Evolutionary conservation across 495 filamentous ascomycete genomes (phyloP).

Genomic region (Penicillium soppii): DNA sequence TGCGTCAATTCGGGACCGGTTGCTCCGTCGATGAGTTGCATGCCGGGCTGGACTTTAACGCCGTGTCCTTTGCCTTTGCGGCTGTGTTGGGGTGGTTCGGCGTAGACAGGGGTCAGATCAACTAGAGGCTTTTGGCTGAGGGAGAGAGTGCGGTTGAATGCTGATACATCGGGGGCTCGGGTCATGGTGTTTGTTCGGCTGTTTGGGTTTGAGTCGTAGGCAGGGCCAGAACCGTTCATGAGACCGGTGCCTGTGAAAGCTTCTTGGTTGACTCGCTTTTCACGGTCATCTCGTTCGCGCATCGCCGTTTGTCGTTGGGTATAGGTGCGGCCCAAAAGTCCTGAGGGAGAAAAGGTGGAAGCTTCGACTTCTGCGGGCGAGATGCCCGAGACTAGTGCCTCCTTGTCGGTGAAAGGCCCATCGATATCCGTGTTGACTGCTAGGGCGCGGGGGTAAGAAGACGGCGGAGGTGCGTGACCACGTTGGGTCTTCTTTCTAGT

Average conservation of each 20-base stretch:
- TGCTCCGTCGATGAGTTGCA: conserved; percentile 64
- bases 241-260: conserved; percentile 25
- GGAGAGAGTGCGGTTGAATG: conserved; percentile 29
- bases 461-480: conserved; percentile 44
- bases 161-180: conserved; percentile 23
- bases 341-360: conserved; percentile 52
- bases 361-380: conserved; percentile 28
- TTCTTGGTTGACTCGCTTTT: conserved; percentile 30
- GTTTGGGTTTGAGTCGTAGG: conserved; percentile 12
- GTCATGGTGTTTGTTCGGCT: conserved; percentile 42
- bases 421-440: conserved; percentile 26
- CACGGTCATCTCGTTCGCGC: conserved; percentile 51
- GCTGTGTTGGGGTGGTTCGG: conserved; percentile 69
- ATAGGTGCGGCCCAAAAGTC: conserved; percentile 64
- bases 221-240: conserved; percentile 12
- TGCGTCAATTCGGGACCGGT: conserved; percentile 48
- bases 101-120: conserved; percentile 72
- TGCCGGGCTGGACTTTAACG: conserved; percentile 58
- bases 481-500: conserved; percentile 37
- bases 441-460: conserved; percentile 39
- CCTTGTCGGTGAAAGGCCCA: conserved; percentile 7
- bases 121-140: conserved; percentile 60
- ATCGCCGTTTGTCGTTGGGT: conserved; percentile 57
- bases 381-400: conserved; percentile 14
- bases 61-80: conserved; percentile 72